These are phyloP conservation scores for Pichia sp. DNA, from an alignment of 1,139 yeast genomes.

Conservation along the genomic window DNA sequence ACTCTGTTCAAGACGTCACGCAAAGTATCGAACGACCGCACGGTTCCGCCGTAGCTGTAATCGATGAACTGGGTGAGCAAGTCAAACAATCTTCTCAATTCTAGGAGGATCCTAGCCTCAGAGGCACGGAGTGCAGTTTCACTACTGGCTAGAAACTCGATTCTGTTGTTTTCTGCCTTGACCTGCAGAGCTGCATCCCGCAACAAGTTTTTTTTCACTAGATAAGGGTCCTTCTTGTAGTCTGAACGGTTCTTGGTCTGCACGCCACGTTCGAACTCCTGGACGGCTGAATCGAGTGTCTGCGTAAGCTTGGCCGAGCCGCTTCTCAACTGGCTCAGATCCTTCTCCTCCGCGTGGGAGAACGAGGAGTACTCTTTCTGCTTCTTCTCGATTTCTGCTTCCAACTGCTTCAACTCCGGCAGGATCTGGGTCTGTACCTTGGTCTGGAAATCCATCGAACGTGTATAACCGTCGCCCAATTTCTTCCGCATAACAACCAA, in stretches of 20 bases:
- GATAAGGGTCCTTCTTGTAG: slow-evolving; percentile 43
- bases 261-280: slow-evolving; percentile 18
- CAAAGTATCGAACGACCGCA: slow-evolving; percentile 32
- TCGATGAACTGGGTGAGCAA: slow-evolving; percentile 31
- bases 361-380: slow-evolving; percentile 35
- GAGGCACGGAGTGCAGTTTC: slow-evolving; percentile 40
- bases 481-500: slow-evolving; percentile 25
- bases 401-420: slow-evolving; percentile 29
- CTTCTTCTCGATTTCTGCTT: slow-evolving; percentile 33
- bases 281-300: slow-evolving; percentile 24
- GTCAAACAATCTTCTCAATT: slow-evolving; percentile 38
- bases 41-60: slow-evolving; percentile 30
- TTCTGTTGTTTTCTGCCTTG: slow-evolving; percentile 40
- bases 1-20: slow-evolving; percentile 33
- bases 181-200: slow-evolving; percentile 40
- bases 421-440: slow-evolving; percentile 26
- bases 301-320: slow-evolving; percentile 21
- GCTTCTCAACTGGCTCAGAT: slow-evolving; percentile 20
- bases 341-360: slow-evolving; percentile 27
- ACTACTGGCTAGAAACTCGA: slow-evolving; percentile 38
- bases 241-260: slow-evolving; percentile 25
- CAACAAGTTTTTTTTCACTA: slow-evolving; percentile 37
- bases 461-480: slow-evolving; percentile 20
- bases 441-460: slow-evolving; percentile 23
- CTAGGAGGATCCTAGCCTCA: slow-evolving; percentile 41